Conservation (phyloP, 2,329 filamentous ascomycete species). For the Calonectria pteridis region DNA sequence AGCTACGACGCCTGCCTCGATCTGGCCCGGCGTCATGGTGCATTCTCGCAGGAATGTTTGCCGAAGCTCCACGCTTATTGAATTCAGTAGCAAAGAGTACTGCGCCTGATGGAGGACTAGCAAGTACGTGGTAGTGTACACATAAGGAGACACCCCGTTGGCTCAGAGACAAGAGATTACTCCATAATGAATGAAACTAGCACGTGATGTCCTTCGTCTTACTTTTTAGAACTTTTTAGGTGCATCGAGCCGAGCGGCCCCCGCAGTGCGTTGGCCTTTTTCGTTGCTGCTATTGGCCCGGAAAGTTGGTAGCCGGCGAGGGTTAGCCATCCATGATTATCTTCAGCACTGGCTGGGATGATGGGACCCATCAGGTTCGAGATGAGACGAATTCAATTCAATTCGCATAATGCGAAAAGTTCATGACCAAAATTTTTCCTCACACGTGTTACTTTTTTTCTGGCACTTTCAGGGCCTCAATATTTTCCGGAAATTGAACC, state of each 20-base stretch:
- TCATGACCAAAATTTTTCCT: background rate
- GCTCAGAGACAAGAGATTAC: conserved; percentile 16
- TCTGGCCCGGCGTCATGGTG: background rate
- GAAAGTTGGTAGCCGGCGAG: background rate
- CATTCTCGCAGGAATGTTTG: conserved; percentile 10
- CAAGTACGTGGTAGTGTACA: conserved; percentile 12
- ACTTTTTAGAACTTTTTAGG: background rate
- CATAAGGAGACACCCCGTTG: conserved; percentile 20
- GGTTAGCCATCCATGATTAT: background rate
- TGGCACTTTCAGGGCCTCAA: background rate
- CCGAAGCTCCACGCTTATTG: conserved; percentile 6
- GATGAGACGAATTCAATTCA: background rate
- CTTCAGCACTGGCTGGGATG: background rate
- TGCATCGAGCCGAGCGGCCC: background rate
- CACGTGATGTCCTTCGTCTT: conserved; percentile 8
- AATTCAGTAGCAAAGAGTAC: conserved; percentile 5
- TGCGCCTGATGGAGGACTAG: background rate
- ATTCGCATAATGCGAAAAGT: background rate
- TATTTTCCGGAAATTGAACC: background rate
- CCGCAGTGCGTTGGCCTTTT: background rate
- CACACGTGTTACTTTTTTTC: background rate
- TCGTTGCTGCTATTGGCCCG: conserved; percentile 2
- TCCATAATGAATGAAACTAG: background rate
- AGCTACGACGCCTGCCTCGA: background rate
- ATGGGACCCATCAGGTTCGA: background rate